Base-by-base conservation (phyloP, 2,329 filamentous ascomycete genomes). In the Phialocephala subalpina region DNA sequence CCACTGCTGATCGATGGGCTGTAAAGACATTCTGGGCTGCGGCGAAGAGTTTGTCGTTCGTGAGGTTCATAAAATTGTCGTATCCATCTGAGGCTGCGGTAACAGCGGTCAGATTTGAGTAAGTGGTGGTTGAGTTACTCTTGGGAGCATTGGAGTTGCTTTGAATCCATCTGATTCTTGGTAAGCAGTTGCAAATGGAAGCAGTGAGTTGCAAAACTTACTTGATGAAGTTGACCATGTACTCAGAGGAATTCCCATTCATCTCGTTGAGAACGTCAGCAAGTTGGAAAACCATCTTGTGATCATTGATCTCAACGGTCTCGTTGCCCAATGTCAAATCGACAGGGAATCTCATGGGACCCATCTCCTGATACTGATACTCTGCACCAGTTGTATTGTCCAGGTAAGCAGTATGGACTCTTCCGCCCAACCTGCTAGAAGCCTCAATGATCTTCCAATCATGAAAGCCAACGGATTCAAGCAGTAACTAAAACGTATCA, bases 331-430 rank as follows among this genome's bases (percentile, higher is more conserved):
- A 47, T 2, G 35, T 27, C 3, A 72, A 20, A 38, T 66, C 70
- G 18, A 85, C 80, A 0, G 89, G 88, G 69, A 91, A 55, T 66
- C 63, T 68, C 66, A 68, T 68, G n/a, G 66, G 63, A 0, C 89
- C 89, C 86, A 85, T 83, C 73, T 90, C 89, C 71, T 90, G 87
- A 74, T 91, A 91, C 22, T 88, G 87, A 72, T 91, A 90, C 67
- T 90, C 82, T 22, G 84, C 83, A 0, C 87, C 86, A 18, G 49
- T 69, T 0, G 81, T 85, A 3, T 83, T 85, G 2, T 83, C 83
- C 1, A 91, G 81, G 62, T 91, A 91, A 62, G 82, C 82, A 1
- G 89, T 91, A 64, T 86, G 86, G 0, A 91, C 84, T 22, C 89
- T 59, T 40, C 55, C 61, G 88, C 18, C 89, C 89, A 16, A 91